A percentile compares a stretch with the other conserved stretches of the same genome.
Evolutionary conservation across 2,329 filamentous ascomycete species (phyloP).

Genomic region (Ascochyta pisi): DNA sequence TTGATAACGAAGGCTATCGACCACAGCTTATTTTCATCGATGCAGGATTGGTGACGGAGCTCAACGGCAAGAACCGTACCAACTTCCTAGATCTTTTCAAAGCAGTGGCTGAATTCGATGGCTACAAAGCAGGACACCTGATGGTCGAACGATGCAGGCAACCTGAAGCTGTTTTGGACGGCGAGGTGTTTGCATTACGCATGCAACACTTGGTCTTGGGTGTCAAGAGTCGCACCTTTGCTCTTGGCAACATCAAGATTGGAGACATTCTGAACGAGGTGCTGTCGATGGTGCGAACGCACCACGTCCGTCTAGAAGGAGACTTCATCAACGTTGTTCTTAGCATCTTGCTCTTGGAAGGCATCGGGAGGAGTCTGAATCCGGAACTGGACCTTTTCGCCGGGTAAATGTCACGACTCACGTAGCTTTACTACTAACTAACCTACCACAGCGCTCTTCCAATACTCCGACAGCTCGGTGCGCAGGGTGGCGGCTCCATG

Average conservation of each 20-base stretch:
- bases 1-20: slow-evolving; percentile 86
- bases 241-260: slow-evolving; percentile 92
- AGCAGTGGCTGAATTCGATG: slow-evolving; percentile 94
- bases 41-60: slow-evolving; percentile 90
- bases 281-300: slow-evolving; percentile 84
- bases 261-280: slow-evolving; percentile 94
- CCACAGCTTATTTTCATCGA: slow-evolving; percentile 98
- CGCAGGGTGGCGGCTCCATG: slow-evolving; percentile 70
- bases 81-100: slow-evolving; percentile 98
- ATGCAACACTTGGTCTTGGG: slow-evolving; percentile 96
- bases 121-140: slow-evolving; percentile 89
- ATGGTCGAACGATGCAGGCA: slow-evolving; percentile 97
- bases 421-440: slow-evolving; percentile 11
- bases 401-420: slow-evolving; percentile 56
- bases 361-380: slow-evolving; percentile 87
- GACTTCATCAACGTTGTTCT: slow-evolving; percentile 99
- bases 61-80: slow-evolving; percentile 81
- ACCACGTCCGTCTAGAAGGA: slow-evolving; percentile 93
- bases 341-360: slow-evolving; percentile 90
- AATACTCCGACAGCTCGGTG: slow-evolving; percentile 85
- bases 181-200: slow-evolving; percentile 89
- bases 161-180: slow-evolving; percentile 85
- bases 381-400: slow-evolving; percentile 87
- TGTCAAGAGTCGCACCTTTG: slow-evolving; percentile 89
- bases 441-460: slow-evolving; percentile 72